phyloP scores from a whole-genome alignment of 1,139 yeast species.

The Spathaspora sp. region DNA sequence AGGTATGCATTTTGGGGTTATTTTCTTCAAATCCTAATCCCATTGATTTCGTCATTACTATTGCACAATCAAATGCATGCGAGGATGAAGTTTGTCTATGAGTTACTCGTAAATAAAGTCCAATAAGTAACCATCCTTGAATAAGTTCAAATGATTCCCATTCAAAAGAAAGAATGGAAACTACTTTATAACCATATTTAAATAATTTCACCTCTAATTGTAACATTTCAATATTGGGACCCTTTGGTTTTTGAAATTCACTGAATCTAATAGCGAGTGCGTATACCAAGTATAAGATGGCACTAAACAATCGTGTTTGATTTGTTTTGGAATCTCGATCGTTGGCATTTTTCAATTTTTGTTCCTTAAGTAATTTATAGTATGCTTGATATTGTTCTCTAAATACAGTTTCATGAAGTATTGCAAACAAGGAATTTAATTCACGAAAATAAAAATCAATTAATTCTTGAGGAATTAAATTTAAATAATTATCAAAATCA shows the following conservation, averaged over 20 bases:
- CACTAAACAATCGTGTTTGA: slow-evolving; percentile 48
- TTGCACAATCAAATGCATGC: slow-evolving; percentile 54
- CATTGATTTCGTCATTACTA: slow-evolving; percentile 56
- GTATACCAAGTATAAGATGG: slow-evolving; percentile 50
- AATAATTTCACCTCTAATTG: slow-evolving; percentile 53
- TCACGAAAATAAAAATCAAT: slow-evolving; percentile 48
- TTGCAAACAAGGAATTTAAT: slow-evolving; percentile 54
- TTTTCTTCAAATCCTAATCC: slow-evolving; percentile 41
- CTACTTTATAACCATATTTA: slow-evolving; percentile 47
- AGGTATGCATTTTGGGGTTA: slow-evolving; percentile 16
- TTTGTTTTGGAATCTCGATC: slow-evolving; percentile 25
- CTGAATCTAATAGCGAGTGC: slow-evolving; percentile 54
- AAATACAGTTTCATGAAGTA: slow-evolving; percentile 56
- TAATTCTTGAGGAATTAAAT: slow-evolving; percentile 7
- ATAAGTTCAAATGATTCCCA: slow-evolving; percentile 69
- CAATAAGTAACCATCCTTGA: slow-evolving; percentile 59
- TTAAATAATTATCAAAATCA: slow-evolving; percentile 13
- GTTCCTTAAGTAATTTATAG: slow-evolving; percentile 15
- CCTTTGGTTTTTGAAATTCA: slow-evolving; percentile 43
- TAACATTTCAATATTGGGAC: slow-evolving; percentile 31
- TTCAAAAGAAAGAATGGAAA: slow-evolving; percentile 54
- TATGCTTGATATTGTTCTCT: slow-evolving; percentile 50
- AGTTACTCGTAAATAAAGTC: slow-evolving; percentile 53
- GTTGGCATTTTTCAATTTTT: slow-evolving; percentile 10
- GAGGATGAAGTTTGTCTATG: slow-evolving; percentile 60